Evolutionary conservation across 2,329 filamentous ascomycete genomes (phyloP).

Genomic region (Fusarium dimerum): DNA sequence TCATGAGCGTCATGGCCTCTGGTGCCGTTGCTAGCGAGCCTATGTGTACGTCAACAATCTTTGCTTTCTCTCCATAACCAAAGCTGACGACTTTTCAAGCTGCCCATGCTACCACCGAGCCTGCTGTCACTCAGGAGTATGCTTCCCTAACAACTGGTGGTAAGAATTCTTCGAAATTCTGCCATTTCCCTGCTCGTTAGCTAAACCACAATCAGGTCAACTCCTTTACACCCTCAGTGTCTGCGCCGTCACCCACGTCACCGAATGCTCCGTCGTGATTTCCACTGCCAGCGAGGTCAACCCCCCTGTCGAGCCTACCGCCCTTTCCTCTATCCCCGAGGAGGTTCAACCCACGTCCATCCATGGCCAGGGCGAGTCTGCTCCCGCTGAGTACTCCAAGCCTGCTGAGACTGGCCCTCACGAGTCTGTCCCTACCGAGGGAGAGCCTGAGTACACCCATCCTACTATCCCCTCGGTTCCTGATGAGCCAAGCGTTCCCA

Average conservation of each 20-base stretch:
- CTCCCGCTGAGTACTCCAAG: constrained; percentile 8
- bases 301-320: constrained; percentile 7
- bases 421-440: constrained; percentile 7
- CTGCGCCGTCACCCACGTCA: constrained; percentile 38
- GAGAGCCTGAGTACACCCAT: constrained; percentile 16
- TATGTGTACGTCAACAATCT: constrained; percentile 17
- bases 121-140: constrained; percentile 32
- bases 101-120: constrained; percentile 29
- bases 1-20: constrained; percentile 22
- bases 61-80: background rate
- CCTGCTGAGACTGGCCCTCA: constrained; percentile 12
- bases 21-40: constrained; percentile 18
- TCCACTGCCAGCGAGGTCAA: constrained; percentile 25
- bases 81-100: constrained; percentile 25
- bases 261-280: constrained; percentile 34
- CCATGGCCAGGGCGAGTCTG: constrained; percentile 14
- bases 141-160: constrained; percentile 36
- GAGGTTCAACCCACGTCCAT: constrained; percentile 17
- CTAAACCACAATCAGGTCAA: constrained; percentile 24
- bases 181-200: background rate
- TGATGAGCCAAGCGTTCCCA: constrained; percentile 3
- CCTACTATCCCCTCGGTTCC: constrained; percentile 6
- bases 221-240: constrained; percentile 38
- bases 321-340: constrained; percentile 8
- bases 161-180: constrained; percentile 14